These are phyloP conservation scores for Mortierella hygrophila DNA, from an alignment of 192 early-diverging fungal genomes.

Conservation along the genomic window DNA sequence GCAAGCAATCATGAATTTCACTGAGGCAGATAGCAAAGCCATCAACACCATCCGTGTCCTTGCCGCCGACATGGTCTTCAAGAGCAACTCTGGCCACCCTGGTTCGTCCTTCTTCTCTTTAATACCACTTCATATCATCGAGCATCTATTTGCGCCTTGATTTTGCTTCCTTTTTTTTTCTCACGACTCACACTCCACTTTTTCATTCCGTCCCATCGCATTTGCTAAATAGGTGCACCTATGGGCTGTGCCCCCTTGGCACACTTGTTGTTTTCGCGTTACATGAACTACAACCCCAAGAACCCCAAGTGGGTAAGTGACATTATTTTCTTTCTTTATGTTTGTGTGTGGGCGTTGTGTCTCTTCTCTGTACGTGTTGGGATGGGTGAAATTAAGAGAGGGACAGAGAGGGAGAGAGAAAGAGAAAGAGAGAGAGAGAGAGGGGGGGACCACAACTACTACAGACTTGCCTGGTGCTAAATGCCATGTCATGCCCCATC, in stretches of 20 bases:
- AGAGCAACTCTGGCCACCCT: slow-evolving; percentile 95
- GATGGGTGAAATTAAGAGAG: too few species aligned
- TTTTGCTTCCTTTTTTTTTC: neutral
- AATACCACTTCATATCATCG: neutral
- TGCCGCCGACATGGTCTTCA: slow-evolving; percentile 89
- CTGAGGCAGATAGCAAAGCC: slow-evolving; percentile 41
- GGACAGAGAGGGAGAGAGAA: too few species aligned
- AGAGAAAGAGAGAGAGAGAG: too few species aligned
- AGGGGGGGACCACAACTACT: too few species aligned
- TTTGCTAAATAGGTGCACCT: slow-evolving; percentile 77
- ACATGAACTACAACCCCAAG: slow-evolving; percentile 87
- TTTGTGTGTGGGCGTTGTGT: too few species aligned
- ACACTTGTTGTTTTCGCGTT: slow-evolving; percentile 88
- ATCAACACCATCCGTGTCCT: slow-evolving; percentile 94
- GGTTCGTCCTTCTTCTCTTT: slow-evolving; percentile 49
- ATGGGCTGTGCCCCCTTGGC: slow-evolving; percentile 98
- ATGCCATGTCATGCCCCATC: neutral
- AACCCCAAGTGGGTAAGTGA: slow-evolving; percentile 87
- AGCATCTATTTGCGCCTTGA: neutral
- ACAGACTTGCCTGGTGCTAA: neutral
- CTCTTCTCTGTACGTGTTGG: too few species aligned
- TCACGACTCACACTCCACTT: neutral
- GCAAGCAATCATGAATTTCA: slow-evolving; percentile 29
- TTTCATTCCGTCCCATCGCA: neutral
- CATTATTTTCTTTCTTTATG: neutral